Conservation (phyloP, 768 basidiomycete genomes). For the Phaeotremella fagi region DNA sequence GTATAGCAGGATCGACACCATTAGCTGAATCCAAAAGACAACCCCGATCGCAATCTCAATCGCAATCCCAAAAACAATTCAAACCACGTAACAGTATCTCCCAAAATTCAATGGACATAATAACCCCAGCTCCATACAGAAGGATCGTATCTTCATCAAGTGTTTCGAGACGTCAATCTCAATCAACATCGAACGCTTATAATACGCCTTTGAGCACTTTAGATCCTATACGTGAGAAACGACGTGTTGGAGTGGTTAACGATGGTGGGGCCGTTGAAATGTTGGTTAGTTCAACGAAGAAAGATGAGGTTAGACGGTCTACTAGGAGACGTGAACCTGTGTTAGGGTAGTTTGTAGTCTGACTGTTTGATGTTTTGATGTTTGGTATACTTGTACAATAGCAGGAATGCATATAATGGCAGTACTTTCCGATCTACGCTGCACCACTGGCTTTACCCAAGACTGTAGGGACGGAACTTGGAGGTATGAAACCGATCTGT, state of each 20-base stretch:
- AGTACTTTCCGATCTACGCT: background rate
- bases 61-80: no score
- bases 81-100: background rate
- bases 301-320: background rate
- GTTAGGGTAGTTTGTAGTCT: background rate
- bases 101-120: background rate
- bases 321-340: background rate
- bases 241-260: background rate
- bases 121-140: constrained; percentile 3
- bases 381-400: background rate
- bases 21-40: constrained; percentile 10
- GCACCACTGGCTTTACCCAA: constrained; percentile 38
- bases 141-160: background rate
- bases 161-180: background rate
- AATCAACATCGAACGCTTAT: background rate
- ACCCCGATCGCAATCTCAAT: no score
- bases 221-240: background rate
- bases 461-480: constrained; percentile 65
- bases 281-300: background rate
- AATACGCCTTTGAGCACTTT: background rate
- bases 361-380: background rate
- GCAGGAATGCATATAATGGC: background rate
- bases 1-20: constrained; percentile 41
- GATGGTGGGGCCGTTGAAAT: background rate
- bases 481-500: constrained; percentile 79